A percentile compares a stretch with the other conserved stretches of the same genome.
Evolutionary conservation across 192 early-diverging fungal genomes (phyloP).

Genomic region (Phlyctochytrium bullatum): DNA sequence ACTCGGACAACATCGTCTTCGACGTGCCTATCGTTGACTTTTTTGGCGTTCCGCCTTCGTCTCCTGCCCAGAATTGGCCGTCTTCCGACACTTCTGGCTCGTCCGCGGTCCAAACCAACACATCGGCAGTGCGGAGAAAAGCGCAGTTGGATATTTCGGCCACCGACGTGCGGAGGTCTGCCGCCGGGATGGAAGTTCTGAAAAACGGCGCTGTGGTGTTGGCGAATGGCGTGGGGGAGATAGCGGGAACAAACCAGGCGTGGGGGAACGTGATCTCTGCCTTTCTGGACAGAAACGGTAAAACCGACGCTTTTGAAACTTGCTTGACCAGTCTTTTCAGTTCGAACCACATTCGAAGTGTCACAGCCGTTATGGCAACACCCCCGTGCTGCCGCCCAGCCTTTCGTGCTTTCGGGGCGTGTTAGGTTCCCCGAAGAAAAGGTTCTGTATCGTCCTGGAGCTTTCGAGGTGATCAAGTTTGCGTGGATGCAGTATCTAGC

Average conservation of each 20-base stretch:
- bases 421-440: constrained; percentile 19
- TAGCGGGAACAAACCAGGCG: background rate
- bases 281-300: constrained; percentile 38
- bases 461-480: constrained; percentile 34
- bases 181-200: background rate
- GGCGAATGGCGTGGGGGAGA: background rate
- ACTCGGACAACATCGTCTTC: constrained; percentile 23
- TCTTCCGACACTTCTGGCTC: too few species aligned
- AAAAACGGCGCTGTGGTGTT: background rate
- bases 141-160: background rate
- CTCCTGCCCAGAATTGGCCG: too few species aligned
- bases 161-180: too few species aligned
- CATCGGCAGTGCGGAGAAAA: too few species aligned
- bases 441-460: constrained; percentile 26
- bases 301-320: constrained; percentile 13
- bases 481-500: constrained; percentile 44
- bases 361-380: constrained; percentile 26
- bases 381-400: constrained; percentile 23
- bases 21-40: constrained; percentile 27
- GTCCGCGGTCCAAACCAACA: too few species aligned
- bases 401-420: constrained; percentile 26
- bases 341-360: constrained; percentile 25
- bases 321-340: constrained; percentile 15
- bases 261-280: constrained; percentile 21
- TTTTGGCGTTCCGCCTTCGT: too few species aligned